These are phyloP conservation scores for Trichoderma gracile DNA, from an alignment of 2,329 filamentous ascomycete species.

Conservation along the genomic window DNA sequence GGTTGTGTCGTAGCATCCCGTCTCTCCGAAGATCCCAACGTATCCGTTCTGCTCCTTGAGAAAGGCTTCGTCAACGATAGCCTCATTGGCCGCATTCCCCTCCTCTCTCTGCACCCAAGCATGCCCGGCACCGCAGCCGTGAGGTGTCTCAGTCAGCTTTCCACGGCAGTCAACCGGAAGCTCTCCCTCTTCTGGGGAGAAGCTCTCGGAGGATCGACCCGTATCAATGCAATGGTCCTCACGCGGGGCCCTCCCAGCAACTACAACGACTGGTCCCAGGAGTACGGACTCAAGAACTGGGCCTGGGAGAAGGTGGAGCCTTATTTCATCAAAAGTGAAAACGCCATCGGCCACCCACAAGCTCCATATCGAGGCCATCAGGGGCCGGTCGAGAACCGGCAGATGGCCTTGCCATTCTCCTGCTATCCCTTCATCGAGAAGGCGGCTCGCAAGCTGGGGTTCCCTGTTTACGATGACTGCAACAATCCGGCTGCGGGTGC, in stretches of 20 bases:
- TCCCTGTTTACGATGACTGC: neutral
- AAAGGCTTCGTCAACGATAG: neutral
- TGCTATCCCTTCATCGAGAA: neutral
- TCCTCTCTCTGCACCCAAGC: neutral
- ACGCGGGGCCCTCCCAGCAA: neutral
- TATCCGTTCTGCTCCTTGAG: neutral
- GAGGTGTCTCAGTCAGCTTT: neutral
- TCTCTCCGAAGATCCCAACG: neutral
- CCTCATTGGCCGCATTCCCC: neutral
- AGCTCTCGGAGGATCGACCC: neutral
- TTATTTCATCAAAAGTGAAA: neutral
- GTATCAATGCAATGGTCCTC: slow-evolving; percentile 4
- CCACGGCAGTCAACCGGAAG: neutral
- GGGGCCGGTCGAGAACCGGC: neutral
- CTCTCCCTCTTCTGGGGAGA: slow-evolving; percentile 3
- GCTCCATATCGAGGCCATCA: neutral
- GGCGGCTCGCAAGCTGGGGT: neutral
- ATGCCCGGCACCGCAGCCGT: neutral
- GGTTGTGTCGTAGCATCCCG: neutral
- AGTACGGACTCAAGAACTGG: neutral
- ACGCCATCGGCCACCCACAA: neutral
- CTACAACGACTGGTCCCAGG: slow-evolving; percentile 1
- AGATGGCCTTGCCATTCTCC: neutral
- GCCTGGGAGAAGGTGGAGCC: slow-evolving; percentile 5
- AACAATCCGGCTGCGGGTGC: neutral